Conservation (phyloP, 129 eudicot genomes). For the Artemisia argyi region DNA sequence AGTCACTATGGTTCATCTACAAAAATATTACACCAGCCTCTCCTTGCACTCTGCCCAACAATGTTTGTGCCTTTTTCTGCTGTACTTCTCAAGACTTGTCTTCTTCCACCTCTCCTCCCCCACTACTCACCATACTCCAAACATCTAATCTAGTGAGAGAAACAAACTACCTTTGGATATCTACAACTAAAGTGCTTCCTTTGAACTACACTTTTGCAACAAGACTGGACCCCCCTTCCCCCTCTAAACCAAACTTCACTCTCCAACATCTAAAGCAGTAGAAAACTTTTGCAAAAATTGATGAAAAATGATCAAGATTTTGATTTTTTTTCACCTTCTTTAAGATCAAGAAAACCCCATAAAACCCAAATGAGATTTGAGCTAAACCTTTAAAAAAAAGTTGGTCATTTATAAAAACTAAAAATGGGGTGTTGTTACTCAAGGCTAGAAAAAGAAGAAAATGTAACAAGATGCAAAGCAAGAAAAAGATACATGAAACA, state of each 20-base stretch:
- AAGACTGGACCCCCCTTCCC: no score
- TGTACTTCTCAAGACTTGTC: constrained; percentile 33
- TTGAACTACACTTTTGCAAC: not conserved
- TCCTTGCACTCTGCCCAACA: constrained; percentile 58
- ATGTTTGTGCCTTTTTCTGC: constrained; percentile 22
- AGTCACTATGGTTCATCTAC: not conserved
- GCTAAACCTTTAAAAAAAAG: not conserved
- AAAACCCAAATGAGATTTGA: constrained; percentile 20
- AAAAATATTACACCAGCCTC: constrained; percentile 8
- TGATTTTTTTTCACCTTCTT: not conserved
- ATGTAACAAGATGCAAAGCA: constrained; percentile 79
- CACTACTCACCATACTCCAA: constrained; percentile 17
- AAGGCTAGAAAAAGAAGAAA: constrained; percentile 71
- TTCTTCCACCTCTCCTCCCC: constrained; percentile 16
- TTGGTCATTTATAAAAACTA: not conserved
- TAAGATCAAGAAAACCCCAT: constrained; percentile 13
- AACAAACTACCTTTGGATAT: not conserved
- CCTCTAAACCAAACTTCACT: no score
- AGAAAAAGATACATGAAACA: constrained; percentile 86
- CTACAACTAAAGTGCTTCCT: constrained; percentile 5
- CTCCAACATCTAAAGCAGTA: no score
- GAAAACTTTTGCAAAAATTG: constrained; percentile 1
- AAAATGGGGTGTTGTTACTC: constrained; percentile 85
- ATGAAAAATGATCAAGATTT: constrained; percentile 24
- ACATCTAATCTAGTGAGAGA: constrained; percentile 15